Conservation (phyloP, 1,139 yeast species). For the Hansenula lynferdii region DNA sequence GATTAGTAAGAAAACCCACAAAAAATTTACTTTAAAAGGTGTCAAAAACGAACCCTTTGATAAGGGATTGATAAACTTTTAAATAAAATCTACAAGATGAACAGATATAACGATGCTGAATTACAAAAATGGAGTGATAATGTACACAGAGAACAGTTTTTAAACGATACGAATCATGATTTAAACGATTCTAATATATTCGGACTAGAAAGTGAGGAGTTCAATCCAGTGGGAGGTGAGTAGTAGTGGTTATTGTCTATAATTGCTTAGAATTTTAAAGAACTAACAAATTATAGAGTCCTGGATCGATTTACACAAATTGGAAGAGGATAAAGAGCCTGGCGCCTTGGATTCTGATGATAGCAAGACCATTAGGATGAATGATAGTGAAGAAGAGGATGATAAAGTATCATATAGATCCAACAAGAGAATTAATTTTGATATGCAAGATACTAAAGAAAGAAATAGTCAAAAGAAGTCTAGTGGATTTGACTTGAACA, state of each 20-base stretch:
- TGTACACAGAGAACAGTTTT: neutral
- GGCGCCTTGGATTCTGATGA: neutral
- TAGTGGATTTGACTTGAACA: conserved; percentile 1
- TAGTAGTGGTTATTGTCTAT: no score
- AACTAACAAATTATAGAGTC: neutral
- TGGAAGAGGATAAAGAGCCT: neutral
- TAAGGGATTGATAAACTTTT: no score
- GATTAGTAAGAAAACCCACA: no score
- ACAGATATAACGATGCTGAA: neutral
- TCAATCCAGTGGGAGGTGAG: neutral
- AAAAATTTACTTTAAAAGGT: no score
- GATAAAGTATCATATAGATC: neutral
- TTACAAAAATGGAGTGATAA: conserved; percentile 1
- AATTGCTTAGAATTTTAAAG: no score
- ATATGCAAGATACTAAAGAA: neutral
- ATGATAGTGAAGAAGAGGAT: neutral
- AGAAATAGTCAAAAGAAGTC: neutral
- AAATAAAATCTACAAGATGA: no score
- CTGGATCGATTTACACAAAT: conserved; percentile 1
- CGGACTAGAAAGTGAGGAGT: neutral
- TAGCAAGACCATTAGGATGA: neutral
- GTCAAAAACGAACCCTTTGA: no score
- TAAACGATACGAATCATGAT: neutral
- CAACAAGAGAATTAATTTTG: neutral
- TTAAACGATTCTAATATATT: neutral